These are phyloP conservation scores for Fraxinus pennsylvanica DNA, from an alignment of 257 asterid genomes.

Conservation along the genomic window DNA sequence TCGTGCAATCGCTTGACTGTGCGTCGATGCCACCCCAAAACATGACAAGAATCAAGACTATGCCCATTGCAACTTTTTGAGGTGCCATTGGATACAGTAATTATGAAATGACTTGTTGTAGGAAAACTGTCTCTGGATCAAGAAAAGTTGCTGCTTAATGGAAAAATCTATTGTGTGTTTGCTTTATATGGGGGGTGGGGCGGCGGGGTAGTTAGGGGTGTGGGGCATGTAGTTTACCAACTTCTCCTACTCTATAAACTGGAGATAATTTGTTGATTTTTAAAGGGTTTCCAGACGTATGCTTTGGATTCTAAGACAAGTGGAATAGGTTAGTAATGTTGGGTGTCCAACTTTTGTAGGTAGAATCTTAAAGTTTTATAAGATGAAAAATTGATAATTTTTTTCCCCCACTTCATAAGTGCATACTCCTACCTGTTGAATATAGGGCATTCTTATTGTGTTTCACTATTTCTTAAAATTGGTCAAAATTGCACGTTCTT, in stretches of 20 bases:
- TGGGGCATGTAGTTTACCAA: constrained; percentile 40
- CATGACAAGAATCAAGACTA: constrained; percentile 36
- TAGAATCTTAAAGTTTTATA: constrained; percentile 10
- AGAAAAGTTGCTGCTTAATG: constrained; percentile 16
- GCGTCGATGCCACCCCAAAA: constrained; percentile 42
- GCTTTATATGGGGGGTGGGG: constrained; percentile 29
- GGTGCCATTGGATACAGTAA: constrained; percentile 40
- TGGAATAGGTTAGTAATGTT: constrained; percentile 34
- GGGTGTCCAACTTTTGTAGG: constrained; percentile 33
- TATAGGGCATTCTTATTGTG: neutral
- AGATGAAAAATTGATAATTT: neutral
- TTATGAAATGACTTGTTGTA: neutral
- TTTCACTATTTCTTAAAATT: neutral
- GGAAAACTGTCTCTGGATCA: neutral
- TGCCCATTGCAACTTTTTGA: constrained; percentile 29
- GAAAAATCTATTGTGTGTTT: constrained; percentile 12
- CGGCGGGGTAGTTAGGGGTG: too few relatives aligned
- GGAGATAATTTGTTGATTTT: neutral
- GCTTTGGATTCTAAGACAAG: constrained; percentile 3
- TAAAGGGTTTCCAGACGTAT: neutral
- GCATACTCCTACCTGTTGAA: neutral
- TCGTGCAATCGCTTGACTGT: constrained; percentile 68
- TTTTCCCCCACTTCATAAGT: neutral
- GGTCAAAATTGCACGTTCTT: neutral
- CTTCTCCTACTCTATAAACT: constrained; percentile 33